Evolutionary conservation across 2,329 filamentous ascomycete genomes (phyloP).

Genomic region (Cryphonectria naterciae): DNA sequence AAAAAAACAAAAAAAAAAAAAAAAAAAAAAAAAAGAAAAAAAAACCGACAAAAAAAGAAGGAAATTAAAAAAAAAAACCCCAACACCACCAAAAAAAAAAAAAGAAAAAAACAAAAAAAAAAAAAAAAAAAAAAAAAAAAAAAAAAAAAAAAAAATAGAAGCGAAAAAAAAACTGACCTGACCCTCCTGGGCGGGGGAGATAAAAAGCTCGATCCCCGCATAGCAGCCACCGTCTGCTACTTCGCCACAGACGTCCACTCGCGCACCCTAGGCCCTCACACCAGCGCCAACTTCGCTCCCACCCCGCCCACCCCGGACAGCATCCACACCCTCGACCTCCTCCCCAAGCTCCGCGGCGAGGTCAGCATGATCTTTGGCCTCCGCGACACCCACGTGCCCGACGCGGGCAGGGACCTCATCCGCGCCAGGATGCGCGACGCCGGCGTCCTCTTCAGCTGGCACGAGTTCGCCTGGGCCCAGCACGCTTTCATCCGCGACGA

Average conservation of each 20-base stretch:
- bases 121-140: too few relatives aligned
- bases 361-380: slow-evolving; percentile 90
- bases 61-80: too few relatives aligned
- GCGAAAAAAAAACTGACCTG: slow-evolving; percentile 25
- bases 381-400: slow-evolving; percentile 86
- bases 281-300: slow-evolving; percentile 51
- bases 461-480: slow-evolving; percentile 91
- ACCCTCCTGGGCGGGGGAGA: neutral
- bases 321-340: slow-evolving; percentile 31
- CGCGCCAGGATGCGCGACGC: slow-evolving; percentile 78
- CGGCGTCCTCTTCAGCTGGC: slow-evolving; percentile 76
- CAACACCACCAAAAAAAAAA: too few relatives aligned
- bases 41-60: too few relatives aligned
- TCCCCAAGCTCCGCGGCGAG: slow-evolving; percentile 52
- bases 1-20: too few relatives aligned
- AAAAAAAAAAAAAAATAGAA: too few relatives aligned
- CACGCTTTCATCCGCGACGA: slow-evolving; percentile 95
- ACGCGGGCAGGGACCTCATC: slow-evolving; percentile 81
- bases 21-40: too few relatives aligned
- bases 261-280: slow-evolving; percentile 69
- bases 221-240: slow-evolving; percentile 80
- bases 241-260: slow-evolving; percentile 92
- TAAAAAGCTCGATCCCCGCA: slow-evolving; percentile 67
- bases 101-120: too few relatives aligned
- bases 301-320: slow-evolving; percentile 38